These are phyloP conservation scores for Vararia minispora DNA, from an alignment of 768 basidiomycete genomes.

Conservation along the genomic window DNA sequence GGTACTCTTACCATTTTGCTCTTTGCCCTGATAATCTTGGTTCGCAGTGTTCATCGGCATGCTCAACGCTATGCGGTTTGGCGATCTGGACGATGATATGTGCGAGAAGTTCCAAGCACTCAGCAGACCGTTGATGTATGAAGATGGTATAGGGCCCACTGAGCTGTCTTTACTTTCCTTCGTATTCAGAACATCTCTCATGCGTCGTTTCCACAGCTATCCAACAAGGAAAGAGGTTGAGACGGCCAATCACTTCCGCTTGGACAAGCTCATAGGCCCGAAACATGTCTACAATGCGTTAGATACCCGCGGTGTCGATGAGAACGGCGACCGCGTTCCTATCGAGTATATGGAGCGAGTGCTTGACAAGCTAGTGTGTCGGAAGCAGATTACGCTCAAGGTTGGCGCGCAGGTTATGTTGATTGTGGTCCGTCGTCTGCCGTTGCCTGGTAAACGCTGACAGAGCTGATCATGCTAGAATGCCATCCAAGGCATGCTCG, in stretches of 20 bases:
- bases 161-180: conserved; percentile 43
- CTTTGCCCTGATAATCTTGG: too few species aligned
- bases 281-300: conserved; percentile 29
- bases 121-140: conserved; percentile 44
- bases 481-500: conserved; percentile 51
- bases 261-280: conserved; percentile 30
- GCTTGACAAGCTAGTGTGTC: conserved; percentile 54
- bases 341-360: conserved; percentile 29
- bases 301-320: conserved; percentile 37
- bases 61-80: conserved; percentile 82
- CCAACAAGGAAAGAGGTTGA: conserved; percentile 67
- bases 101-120: conserved; percentile 42
- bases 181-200: neutral
- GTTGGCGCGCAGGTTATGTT: conserved; percentile 83
- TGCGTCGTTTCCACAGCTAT: conserved; percentile 34
- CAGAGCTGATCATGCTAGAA: conserved; percentile 42
- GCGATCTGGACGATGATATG: conserved; percentile 36
- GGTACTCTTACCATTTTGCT: too few species aligned
- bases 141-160: conserved; percentile 71
- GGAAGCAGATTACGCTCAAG: conserved; percentile 28
- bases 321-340: conserved; percentile 26
- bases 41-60: conserved; percentile 61
- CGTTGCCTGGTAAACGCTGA: neutral
- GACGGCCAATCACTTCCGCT: conserved; percentile 44
- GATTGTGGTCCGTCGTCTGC: conserved; percentile 40